Percentiles rank a stretch among this genome's conserved stretches.
phyloP scores from a whole-genome alignment of 805 yeast genomes.

The Myxozyma monticola region DNA sequence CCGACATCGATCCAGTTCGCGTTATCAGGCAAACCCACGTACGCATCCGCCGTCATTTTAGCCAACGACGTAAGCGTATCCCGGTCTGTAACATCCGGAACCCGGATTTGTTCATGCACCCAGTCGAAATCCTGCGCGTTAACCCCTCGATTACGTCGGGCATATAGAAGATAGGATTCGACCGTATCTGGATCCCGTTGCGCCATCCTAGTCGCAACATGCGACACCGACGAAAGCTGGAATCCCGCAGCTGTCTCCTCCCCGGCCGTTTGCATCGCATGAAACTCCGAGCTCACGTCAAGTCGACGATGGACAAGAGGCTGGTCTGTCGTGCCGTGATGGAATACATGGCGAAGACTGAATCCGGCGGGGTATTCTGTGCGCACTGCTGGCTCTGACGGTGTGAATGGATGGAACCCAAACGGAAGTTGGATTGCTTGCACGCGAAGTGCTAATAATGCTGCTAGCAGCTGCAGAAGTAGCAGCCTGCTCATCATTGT shows the following conservation, averaged over 20 bases:
- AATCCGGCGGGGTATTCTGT: conserved; percentile 23
- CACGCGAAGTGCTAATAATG: no score
- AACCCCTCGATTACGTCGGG: conserved; percentile 37
- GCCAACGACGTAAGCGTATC: conserved; percentile 77
- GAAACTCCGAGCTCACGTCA: conserved; percentile 19
- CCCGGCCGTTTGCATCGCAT: conserved; percentile 5
- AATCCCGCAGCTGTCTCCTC: conserved; percentile 1
- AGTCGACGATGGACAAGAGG: conserved; percentile 23
- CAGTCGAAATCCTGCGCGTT: conserved; percentile 24
- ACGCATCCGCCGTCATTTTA: conserved; percentile 86
- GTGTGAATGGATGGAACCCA: conserved; percentile 2
- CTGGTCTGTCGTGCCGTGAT: conserved; percentile 25
- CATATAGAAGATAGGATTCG: conserved; percentile 63
- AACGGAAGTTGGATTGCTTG: conserved; percentile 24
- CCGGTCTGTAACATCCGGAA: conserved; percentile 76
- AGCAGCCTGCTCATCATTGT: no score
- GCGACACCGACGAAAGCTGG: conserved; percentile 8
- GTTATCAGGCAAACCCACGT: conserved; percentile 70
- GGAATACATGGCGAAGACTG: conserved; percentile 27
- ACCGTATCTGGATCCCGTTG: conserved; percentile 60
- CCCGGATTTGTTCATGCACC: conserved; percentile 34
- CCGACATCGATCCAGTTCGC: conserved; percentile 86
- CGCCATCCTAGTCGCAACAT: conserved; percentile 40
- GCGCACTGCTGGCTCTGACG: not conserved
- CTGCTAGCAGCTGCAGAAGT: no score